phyloP scores from a whole-genome alignment of 116 monocot species.

The Iris pallida region DNA sequence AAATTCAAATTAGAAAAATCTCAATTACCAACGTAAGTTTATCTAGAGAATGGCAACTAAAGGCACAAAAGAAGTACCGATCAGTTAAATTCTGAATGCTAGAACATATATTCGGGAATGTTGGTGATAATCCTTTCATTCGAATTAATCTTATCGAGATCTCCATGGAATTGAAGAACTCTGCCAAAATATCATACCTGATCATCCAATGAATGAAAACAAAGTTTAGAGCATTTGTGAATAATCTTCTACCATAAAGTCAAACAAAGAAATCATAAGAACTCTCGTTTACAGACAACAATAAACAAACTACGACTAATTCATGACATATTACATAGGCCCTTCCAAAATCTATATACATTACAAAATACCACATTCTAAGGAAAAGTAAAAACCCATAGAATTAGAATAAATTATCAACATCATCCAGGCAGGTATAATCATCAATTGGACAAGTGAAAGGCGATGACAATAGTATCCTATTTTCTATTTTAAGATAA shows the following conservation, averaged over 20 bases:
- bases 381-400: background rate
- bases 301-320: background rate
- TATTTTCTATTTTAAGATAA: too few relatives aligned
- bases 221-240: too few relatives aligned
- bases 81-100: constrained; percentile 61
- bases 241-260: too few relatives aligned
- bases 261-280: background rate
- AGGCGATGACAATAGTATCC: too few relatives aligned
- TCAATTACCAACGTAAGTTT: background rate
- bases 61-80: constrained; percentile 23
- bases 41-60: background rate
- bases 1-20: background rate
- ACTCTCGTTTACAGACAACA: background rate
- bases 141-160: constrained; percentile 71
- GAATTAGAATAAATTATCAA: too few relatives aligned
- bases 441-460: too few relatives aligned
- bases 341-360: background rate
- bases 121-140: constrained; percentile 48
- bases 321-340: background rate
- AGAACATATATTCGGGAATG: constrained; percentile 56
- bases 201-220: constrained; percentile 2
- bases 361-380: background rate
- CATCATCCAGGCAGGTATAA: too few relatives aligned
- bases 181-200: constrained; percentile 62
- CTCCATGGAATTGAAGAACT: constrained; percentile 75